phyloP scores from a whole-genome alignment of 106 monocot genomes.

The Alisma plantagoaquatica region DNA sequence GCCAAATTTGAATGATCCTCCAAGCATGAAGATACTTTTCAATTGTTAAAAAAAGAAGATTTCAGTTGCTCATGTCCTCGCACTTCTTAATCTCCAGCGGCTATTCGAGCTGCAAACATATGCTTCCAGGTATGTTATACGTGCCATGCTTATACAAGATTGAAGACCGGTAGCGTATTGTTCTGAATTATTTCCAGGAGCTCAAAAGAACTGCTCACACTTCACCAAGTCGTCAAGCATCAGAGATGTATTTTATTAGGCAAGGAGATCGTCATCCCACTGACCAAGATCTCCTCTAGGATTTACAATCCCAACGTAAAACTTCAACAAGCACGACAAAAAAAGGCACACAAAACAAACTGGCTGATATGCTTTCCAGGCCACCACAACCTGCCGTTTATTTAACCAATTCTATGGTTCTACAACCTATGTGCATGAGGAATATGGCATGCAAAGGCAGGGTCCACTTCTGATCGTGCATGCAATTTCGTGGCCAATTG shows the following conservation, averaged over 20 bases:
- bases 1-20: neutral
- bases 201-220: conserved; percentile 4
- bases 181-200: neutral
- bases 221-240: neutral
- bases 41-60: neutral
- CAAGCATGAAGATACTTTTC: neutral
- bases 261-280: neutral
- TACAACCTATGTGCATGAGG: neutral
- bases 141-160: neutral
- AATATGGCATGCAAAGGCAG: neutral
- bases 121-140: neutral
- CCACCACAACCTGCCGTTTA: neutral
- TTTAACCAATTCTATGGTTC: neutral
- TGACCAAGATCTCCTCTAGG: neutral
- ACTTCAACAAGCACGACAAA: neutral
- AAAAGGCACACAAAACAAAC: neutral
- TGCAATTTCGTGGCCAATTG: neutral
- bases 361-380: neutral
- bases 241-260: conserved; percentile 1
- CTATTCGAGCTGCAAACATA: neutral
- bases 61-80: neutral
- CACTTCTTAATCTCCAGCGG: neutral
- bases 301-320: neutral
- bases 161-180: neutral
- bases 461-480: neutral